These are phyloP conservation scores for Fomes fomentarius DNA, from an alignment of 1,284 basidiomycete genomes.

Conservation along the genomic window DNA sequence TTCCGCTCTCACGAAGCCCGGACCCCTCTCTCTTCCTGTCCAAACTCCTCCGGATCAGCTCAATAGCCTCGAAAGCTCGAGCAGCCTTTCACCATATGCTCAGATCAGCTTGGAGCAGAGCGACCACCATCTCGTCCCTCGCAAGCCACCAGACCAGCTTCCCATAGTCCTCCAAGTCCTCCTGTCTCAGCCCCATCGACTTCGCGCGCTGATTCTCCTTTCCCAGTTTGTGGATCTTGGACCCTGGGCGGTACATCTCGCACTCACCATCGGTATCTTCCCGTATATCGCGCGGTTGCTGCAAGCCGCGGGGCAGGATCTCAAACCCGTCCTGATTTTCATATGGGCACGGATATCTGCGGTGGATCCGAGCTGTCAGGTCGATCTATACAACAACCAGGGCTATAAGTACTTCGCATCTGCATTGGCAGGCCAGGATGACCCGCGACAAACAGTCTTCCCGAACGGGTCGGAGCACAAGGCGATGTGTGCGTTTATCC, in stretches of 20 bases:
- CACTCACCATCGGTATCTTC: conserved; percentile 98
- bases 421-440: conserved; percentile 70
- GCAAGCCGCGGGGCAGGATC: conserved; percentile 92
- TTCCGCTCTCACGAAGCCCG: conserved; percentile 77
- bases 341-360: conserved; percentile 99
- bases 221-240: conserved; percentile 98
- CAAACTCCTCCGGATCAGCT: conserved; percentile 38
- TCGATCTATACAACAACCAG: conserved; percentile 85
- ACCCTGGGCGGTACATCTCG: conserved; percentile 97
- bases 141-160: conserved; percentile 93
- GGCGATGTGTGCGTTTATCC: conserved; percentile 98
- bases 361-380: conserved; percentile 92
- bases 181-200: conserved; percentile 93
- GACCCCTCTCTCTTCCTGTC: conserved; percentile 69
- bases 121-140: conserved; percentile 71
- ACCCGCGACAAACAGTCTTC: conserved; percentile 59
- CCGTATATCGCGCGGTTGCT: conserved; percentile 97
- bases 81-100: conserved; percentile 15
- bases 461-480: conserved; percentile 97
- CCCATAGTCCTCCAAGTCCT: conserved; percentile 98
- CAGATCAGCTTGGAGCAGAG: conserved; percentile 21
- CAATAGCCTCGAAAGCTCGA: conserved; percentile 22
- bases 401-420: conserved; percentile 91
- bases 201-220: conserved; percentile 94
- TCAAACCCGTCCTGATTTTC: conserved; percentile 98